phyloP scores from a whole-genome alignment of 1,284 basidiomycete genomes.

The Moesziomyces sp. region DNA sequence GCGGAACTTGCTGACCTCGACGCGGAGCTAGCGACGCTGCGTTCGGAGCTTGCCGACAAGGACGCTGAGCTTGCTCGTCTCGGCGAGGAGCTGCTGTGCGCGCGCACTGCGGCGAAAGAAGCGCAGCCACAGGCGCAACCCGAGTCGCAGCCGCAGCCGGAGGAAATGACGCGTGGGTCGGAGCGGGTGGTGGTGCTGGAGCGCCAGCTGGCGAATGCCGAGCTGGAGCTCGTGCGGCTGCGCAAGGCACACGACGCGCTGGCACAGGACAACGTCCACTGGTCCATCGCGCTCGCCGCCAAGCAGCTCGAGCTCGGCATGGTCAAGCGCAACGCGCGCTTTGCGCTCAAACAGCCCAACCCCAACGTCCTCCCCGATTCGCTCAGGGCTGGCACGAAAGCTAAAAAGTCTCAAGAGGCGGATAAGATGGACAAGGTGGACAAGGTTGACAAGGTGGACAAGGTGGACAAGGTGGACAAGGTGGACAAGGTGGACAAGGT shows the following conservation, averaged over 20 bases:
- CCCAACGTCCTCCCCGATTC: not conserved
- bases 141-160: not conserved
- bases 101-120: too few species aligned
- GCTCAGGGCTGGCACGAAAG: too few species aligned
- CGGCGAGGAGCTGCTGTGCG: too few species aligned
- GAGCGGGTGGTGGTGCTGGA: slow-evolving; percentile 14
- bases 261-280: slow-evolving; percentile 48
- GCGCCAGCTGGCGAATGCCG: slow-evolving; percentile 25
- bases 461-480: too few species aligned
- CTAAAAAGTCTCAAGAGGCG: too few species aligned
- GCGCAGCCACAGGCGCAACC: too few species aligned
- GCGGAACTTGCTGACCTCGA: not conserved
- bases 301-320: slow-evolving; percentile 55
- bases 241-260: slow-evolving; percentile 55
- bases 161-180: too few species aligned
- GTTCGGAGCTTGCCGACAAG: too few species aligned
- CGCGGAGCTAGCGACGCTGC: slow-evolving; percentile 5
- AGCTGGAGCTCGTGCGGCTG: slow-evolving; percentile 42
- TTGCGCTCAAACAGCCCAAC: slow-evolving; percentile 32
- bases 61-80: too few species aligned
- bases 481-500: too few species aligned
- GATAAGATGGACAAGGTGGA: too few species aligned
- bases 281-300: slow-evolving; percentile 51
- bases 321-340: slow-evolving; percentile 50
- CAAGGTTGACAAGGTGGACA: too few species aligned